phyloP scores from a whole-genome alignment of 2,329 filamentous ascomycete species.

The Pestalotiopsis sp. region DNA sequence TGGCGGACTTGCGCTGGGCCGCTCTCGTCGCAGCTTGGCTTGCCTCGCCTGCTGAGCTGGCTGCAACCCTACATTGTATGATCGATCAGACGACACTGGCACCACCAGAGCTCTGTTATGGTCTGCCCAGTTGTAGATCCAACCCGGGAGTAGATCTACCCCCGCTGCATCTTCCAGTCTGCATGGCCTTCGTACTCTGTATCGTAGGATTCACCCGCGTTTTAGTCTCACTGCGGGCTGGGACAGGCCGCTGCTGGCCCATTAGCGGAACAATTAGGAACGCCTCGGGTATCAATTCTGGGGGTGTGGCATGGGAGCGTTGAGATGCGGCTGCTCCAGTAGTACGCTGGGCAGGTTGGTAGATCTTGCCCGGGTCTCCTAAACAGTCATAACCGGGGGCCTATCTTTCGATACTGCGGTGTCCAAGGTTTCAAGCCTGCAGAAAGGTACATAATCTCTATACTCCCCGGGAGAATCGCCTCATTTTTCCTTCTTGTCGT shows the following conservation, averaged over 20 bases:
- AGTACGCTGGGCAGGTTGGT: no score
- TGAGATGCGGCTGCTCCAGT: slow-evolving; percentile 3
- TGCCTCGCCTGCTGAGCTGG: neutral
- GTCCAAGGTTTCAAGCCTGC: neutral
- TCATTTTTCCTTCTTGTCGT: neutral
- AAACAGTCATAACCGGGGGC: neutral
- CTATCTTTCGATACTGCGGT: neutral
- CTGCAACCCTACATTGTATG: neutral
- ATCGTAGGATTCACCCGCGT: neutral
- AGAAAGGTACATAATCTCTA: neutral
- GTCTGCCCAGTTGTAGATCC: neutral
- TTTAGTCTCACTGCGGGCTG: neutral
- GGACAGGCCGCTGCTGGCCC: neutral
- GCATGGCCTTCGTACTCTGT: neutral
- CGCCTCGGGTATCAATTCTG: slow-evolving; percentile 9
- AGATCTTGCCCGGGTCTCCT: neutral
- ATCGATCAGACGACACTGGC: neutral
- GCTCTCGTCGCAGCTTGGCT: no score
- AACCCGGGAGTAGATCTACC: neutral
- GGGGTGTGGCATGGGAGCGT: neutral
- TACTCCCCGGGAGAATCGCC: neutral
- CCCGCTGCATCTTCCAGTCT: neutral
- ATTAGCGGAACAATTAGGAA: slow-evolving; percentile 14
- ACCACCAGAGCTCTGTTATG: neutral
- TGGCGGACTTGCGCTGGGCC: no score